A percentile compares a stretch with the other conserved stretches of the same genome.
These are phyloP conservation scores for Citrullus mucosospermus DNA, from an alignment of 306 rosid genomes.

Conservation along the genomic window DNA sequence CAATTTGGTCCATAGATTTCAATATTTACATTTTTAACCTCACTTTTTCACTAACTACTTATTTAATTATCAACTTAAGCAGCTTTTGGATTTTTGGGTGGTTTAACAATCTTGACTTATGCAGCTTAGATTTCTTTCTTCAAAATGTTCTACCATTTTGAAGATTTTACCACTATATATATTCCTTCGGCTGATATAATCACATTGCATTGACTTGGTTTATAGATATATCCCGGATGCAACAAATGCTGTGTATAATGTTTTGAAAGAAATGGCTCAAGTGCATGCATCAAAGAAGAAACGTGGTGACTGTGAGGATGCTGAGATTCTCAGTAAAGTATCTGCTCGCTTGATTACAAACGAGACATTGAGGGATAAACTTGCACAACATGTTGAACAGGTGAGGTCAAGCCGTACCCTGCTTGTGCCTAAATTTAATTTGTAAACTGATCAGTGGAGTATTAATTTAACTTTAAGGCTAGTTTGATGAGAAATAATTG, in stretches of 20 bases:
- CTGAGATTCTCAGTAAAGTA: conserved; percentile 48
- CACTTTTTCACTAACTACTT: no score
- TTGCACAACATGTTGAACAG: conserved; percentile 84
- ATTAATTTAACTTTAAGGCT: background rate
- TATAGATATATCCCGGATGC: conserved; percentile 80
- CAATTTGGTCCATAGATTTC: no score
- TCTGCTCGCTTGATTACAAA: conserved; percentile 51
- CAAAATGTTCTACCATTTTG: background rate
- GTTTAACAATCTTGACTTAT: background rate
- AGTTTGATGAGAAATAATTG: no score
- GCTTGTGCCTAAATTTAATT: background rate
- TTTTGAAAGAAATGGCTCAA: conserved; percentile 48
- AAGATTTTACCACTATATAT: background rate
- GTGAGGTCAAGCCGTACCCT: conserved; percentile 25
- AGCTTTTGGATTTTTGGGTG: no score
- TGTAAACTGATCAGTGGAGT: background rate
- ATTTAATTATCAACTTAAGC: no score
- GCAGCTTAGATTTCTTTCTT: background rate
- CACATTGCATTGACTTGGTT: conserved; percentile 12
- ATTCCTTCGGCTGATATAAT: conserved; percentile 1
- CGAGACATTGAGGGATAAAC: conserved; percentile 62
- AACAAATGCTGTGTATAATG: conserved; percentile 47
- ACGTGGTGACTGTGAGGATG: conserved; percentile 35
- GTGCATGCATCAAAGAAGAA: conserved; percentile 50
- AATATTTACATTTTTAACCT: no score